Conservation (phyloP, 2,329 filamentous ascomycete species). For the Aureobasidium uvarum region DNA sequence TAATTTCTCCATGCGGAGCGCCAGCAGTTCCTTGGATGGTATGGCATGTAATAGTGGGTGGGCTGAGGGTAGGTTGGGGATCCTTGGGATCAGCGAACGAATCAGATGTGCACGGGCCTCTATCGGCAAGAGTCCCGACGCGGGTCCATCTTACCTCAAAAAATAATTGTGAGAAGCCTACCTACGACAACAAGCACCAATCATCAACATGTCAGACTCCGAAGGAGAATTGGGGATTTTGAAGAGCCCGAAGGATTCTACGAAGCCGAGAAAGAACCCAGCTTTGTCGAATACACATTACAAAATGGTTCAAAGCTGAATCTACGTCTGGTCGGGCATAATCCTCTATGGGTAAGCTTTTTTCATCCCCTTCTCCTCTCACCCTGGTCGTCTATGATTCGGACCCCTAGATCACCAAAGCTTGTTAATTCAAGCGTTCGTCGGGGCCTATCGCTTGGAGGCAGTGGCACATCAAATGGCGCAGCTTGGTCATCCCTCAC, state of each 20-base stretch:
- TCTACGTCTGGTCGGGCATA: conserved; percentile 79
- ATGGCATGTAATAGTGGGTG: too few species aligned
- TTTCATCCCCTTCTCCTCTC: conserved; percentile 4
- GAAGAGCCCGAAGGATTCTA: conserved; percentile 79
- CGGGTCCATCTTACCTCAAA: neutral
- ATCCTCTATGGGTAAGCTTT: conserved; percentile 71
- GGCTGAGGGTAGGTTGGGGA: too few species aligned
- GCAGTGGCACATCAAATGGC: neutral
- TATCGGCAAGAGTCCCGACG: too few species aligned
- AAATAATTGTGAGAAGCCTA: neutral
- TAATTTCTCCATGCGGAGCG: too few species aligned
- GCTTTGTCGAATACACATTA: conserved; percentile 68
- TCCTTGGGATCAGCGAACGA: too few species aligned
- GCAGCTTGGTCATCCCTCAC: neutral
- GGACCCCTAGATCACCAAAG: neutral
- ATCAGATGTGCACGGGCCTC: too few species aligned
- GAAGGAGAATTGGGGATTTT: conserved; percentile 59
- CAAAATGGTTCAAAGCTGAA: conserved; percentile 63
- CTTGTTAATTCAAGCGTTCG: neutral
- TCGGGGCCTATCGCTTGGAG: too few species aligned
- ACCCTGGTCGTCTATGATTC: neutral
- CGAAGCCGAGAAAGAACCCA: conserved; percentile 71
- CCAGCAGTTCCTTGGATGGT: too few species aligned
- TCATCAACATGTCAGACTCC: conserved; percentile 26
- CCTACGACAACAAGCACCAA: neutral